Base-by-base conservation (phyloP, 2,329 filamentous ascomycete species). In the Pseudocercospora vitis region DNA sequence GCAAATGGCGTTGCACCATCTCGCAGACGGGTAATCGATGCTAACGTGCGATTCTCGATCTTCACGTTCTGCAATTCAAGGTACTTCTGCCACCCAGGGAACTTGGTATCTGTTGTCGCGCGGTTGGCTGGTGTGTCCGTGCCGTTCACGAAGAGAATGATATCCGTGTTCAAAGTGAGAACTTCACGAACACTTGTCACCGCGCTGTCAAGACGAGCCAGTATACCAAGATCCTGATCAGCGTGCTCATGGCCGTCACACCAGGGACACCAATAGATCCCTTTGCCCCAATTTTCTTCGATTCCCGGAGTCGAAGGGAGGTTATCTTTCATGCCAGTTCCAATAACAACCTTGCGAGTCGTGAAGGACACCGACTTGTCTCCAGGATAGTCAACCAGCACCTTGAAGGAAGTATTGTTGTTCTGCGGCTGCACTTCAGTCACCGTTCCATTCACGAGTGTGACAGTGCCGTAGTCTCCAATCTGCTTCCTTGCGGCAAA, bases 191-290 rank as follows among this genome's bases (percentile, higher is more conserved):
- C 39, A 16, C 42, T 53, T 4, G 46, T 54, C 16, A 48, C 55
- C 21, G 46, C 51, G n/a, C 39, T 40, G 14, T 49, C 40, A 11
- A 57, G 51, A 14, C 26, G 23, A 12, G 44, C 55, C 6, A 59
- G 29, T 35, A 59, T 52, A 7, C 51, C 57, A 7, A 57, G 23
- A 7, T 35, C 14, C 14, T 57, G 55, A 24, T 57, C 51, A 28
- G 28, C 55, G 29, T 57, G 57, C 28, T 59, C 55, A 49, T 56
- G 56, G n/a, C 62, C 62, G 23, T 64, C 62, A 44, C 62, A 63
- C 49, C 61, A 62, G 3, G 57, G 55, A 49, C 62, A 64, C 53
- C 62, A 60, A 35, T 63, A 65, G 32, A 64, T 63, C 24, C 56
- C 58, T n/a, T 50, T 37, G n/a, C 57, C 59, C 63, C 63, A 65